Base-by-base conservation (phyloP, 2,329 filamentous ascomycete genomes). In the Trichoderma koningii region DNA sequence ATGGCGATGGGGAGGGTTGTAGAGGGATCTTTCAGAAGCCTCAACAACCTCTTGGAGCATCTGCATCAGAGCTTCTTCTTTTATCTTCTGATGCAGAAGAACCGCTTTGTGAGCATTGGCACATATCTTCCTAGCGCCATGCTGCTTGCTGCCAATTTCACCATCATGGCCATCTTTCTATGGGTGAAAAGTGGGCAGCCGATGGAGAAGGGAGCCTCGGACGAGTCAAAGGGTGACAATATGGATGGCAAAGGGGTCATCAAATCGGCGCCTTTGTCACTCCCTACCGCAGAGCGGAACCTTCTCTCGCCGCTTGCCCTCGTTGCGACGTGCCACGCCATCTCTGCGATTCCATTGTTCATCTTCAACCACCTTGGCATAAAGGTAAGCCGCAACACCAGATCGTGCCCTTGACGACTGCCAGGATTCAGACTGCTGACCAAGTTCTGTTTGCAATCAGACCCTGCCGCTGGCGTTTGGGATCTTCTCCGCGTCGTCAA, bases 41-140 rank as follows among this genome's bases (percentile, higher is more conserved):
- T 99, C 77, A 99, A 99, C 80, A 99, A 99, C 74, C 80, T 99
- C 66, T 85, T 99, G 38, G 95, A 99, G 78, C 93, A 99, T 75
- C 83, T 99, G 67, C 95, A 99, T 75, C 95, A 99, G 79, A 97
- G 93, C 76, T 99, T 99, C 82, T 99, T 99, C 85, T 98, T 99
- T 79, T 99, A 99, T 76, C 82, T 99, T 59, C 83, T 99, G 51
- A 93, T 98, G 87, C 89, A 96, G 70, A 86, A 89, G 34, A 91
- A 95, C 72, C 88, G 93, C 12, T 99, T 99, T 74, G 95, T 98
- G 70, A 98, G 93, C 77, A 99, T 99, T 68, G 95, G 95, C 17
- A 99, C 94, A 1, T 99, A 99, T 74, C 83, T 99, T 3, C 95
- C 95, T 0, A 96, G 92, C 71, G 95, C 95, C n/a, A 99, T 99